Evolutionary conservation across 2,329 filamentous ascomycete species (phyloP).

Genomic region (Talaromyces sp.): DNA sequence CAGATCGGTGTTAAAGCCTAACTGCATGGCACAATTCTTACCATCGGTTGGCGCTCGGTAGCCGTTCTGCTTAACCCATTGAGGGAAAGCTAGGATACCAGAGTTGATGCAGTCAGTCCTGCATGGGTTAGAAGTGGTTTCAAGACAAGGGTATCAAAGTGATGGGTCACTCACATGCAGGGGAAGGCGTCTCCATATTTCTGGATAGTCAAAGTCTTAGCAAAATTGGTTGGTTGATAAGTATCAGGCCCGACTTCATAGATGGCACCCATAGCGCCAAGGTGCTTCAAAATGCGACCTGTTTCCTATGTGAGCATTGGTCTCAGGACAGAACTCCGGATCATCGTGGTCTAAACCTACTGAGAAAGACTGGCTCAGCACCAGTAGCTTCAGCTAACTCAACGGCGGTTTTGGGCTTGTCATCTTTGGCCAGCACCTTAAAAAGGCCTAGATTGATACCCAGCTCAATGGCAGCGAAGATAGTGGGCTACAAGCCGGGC

Average conservation of each 20-base stretch:
- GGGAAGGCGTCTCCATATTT: slow-evolving; percentile 24
- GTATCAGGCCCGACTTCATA: slow-evolving; percentile 25
- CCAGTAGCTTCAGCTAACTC: slow-evolving; percentile 18
- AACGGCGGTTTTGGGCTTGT: slow-evolving; percentile 18
- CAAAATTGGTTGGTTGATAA: slow-evolving; percentile 27
- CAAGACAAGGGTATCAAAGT: slow-evolving; percentile 16
- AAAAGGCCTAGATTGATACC: slow-evolving; percentile 20
- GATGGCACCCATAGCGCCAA: slow-evolving; percentile 39
- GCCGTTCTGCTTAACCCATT: slow-evolving; percentile 25
- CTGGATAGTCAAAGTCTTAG: slow-evolving; percentile 25
- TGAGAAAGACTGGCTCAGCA: slow-evolving; percentile 19
- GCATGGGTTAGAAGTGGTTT: neutral
- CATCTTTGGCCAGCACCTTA: slow-evolving; percentile 16
- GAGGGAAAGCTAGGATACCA: slow-evolving; percentile 26
- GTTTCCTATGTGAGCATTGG: slow-evolving; percentile 24
- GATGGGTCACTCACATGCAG: slow-evolving; percentile 22
- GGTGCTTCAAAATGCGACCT: slow-evolving; percentile 36
- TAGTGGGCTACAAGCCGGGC: slow-evolving; percentile 7
- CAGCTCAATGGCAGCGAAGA: slow-evolving; percentile 19
- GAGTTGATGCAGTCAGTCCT: slow-evolving; percentile 29
- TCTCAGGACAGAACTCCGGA: neutral
- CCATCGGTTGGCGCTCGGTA: slow-evolving; percentile 28
- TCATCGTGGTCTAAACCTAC: slow-evolving; percentile 14
- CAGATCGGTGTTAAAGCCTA: slow-evolving; percentile 26
- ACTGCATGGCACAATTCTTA: slow-evolving; percentile 26